Percentiles rank a stretch among this genome's conserved stretches.
Evolutionary conservation across 306 rosid genomes (phyloP).

Genomic region (Trichosanthes truncata): DNA sequence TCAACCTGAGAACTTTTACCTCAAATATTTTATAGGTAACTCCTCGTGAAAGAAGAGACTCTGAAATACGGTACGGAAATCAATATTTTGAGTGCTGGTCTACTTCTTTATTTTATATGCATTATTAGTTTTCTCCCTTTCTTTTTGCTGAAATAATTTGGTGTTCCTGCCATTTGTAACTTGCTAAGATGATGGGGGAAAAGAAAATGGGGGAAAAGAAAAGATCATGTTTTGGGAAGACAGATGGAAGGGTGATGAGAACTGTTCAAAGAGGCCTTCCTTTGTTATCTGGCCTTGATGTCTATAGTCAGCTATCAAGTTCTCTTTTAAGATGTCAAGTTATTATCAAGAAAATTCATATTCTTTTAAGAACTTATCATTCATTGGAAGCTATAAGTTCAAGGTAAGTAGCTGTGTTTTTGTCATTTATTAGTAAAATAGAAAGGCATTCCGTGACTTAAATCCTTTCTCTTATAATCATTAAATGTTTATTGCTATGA

Average conservation of each 20-base stretch:
- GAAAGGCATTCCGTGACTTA: background rate
- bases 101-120: background rate
- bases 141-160: background rate
- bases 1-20: slow-evolving; percentile 8
- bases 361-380: background rate
- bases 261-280: background rate
- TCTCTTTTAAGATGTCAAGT: background rate
- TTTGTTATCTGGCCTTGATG: background rate
- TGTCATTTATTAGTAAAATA: background rate
- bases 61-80: slow-evolving; percentile 70
- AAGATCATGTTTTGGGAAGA: background rate
- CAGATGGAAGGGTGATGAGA: background rate
- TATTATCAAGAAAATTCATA: background rate
- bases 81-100: background rate
- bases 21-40: slow-evolving; percentile 44
- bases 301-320: background rate
- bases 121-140: background rate
- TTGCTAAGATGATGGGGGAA: too few relatives aligned
- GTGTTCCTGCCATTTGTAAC: background rate
- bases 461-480: background rate
- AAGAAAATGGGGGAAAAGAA: too few relatives aligned
- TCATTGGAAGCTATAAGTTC: background rate
- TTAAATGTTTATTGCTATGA: background rate
- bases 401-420: background rate
- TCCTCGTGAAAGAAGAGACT: slow-evolving; percentile 84